Percentiles rank a stretch among this genome's conserved stretches.
phyloP scores from a whole-genome alignment of 2,329 filamentous ascomycete species.

The Apiospora saccharicola region DNA sequence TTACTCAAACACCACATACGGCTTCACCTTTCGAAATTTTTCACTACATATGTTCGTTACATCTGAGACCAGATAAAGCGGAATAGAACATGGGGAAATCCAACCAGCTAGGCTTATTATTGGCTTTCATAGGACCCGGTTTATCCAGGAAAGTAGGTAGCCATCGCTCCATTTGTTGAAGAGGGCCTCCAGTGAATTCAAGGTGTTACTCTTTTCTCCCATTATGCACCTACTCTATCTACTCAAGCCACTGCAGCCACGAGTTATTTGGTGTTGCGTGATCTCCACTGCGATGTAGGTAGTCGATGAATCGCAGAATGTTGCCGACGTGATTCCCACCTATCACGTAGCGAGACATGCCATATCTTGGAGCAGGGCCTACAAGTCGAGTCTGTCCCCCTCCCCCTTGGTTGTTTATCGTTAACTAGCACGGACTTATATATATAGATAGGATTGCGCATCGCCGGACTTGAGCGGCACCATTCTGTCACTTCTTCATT shows the following conservation, averaged over 20 bases:
- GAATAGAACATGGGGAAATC: not conserved
- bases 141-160: not conserved
- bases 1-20: not conserved
- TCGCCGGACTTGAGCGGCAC: not conserved
- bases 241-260: constrained; percentile 3
- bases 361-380: not conserved
- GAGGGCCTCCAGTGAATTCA: not conserved
- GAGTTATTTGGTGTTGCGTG: not conserved
- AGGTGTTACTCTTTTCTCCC: not conserved
- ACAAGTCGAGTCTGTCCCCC: not conserved
- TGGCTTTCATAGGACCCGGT: not conserved
- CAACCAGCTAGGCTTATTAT: not conserved
- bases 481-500: not conserved
- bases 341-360: not conserved
- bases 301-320: constrained; percentile 16
- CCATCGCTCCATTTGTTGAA: not conserved
- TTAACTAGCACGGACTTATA: not conserved
- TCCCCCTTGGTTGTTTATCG: not conserved
- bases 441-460: not conserved
- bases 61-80: not conserved
- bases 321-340: constrained; percentile 2
- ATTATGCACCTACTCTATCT: not conserved
- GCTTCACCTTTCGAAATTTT: not conserved
- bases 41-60: not conserved
- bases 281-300: constrained; percentile 20